Evolutionary conservation across 78 protist species (phyloP), one percentile per base, ranked within the genome.

Genomic region (Bigelowiella natans): DNA sequence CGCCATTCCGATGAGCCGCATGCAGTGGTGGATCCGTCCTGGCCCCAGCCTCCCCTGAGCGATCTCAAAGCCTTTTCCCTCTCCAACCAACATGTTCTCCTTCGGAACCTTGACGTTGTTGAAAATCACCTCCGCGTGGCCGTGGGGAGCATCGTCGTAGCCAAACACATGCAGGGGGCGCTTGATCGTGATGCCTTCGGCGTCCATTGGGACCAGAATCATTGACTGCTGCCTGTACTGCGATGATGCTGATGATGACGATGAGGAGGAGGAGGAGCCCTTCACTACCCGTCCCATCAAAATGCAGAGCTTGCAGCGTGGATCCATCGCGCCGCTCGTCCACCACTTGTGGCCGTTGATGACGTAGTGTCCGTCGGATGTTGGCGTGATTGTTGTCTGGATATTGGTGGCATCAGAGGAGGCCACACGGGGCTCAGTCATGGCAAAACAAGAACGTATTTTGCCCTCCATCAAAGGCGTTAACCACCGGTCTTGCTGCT

Each of bases 11-110:
- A 85, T 85, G 51, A 85, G 38, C 0, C 97, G 92, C 97, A 96
- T 96, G 93, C 97, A 94, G 92, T 96, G 97, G 39, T 96, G 97
- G 40, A 96, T 91, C 36, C 97, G 93, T 11, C 97, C 97, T 2
- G 97, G 95, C 0, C 97, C 97, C 37, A 95, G 93, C 1, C 97
- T 28, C 38, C 87, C 87, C 18, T 85, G 87, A 37, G 87, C 87
- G 87, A 85, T 85, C 38, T 85, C 37, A 85, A 85, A 85, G 7
- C 87, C 87, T 18, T 29, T 85, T 11, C 87, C 87, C 18, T 85
- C 87, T 11, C 87, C 87, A 29, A 37, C 30, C 7, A 85, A 11
- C 87, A 85, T 37, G 38, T 85, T 85, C 87, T 85, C 87, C 38
- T 85, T 85, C 38, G 87, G 87, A 37, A 85, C 87, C 38, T 85